Percentiles rank a stretch among this genome's conserved stretches.
These are phyloP conservation scores for Narthecium ossifragum DNA, from an alignment of 106 monocot species.

Conservation along the genomic window DNA sequence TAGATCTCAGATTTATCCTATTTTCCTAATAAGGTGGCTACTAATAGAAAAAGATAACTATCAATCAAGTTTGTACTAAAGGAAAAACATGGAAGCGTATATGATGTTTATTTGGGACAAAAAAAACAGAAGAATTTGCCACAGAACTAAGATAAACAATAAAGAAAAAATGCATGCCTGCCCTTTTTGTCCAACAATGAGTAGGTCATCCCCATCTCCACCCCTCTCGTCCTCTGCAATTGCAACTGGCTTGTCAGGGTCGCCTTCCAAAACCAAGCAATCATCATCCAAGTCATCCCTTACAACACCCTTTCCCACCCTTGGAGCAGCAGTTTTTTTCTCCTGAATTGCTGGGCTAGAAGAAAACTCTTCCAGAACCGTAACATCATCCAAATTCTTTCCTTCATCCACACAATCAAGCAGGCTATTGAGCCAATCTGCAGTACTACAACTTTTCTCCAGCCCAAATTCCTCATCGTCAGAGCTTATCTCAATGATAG, in stretches of 20 bases:
- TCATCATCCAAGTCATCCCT: slow-evolving; percentile 30
- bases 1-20: too few species aligned
- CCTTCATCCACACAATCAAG: neutral
- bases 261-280: slow-evolving; percentile 38
- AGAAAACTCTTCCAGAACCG: slow-evolving; percentile 12
- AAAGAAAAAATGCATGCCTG: slow-evolving; percentile 22
- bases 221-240: neutral
- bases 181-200: slow-evolving; percentile 48
- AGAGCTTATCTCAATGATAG: neutral
- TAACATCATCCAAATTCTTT: neutral
- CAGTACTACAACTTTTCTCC: neutral
- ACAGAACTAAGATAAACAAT: neutral
- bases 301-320: neutral
- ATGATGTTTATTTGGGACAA: too few species aligned
- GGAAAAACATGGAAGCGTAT: too few species aligned
- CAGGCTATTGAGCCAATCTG: neutral
- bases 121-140: too few species aligned
- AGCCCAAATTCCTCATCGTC: neutral
- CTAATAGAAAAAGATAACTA: too few species aligned
- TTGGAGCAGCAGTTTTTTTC: neutral
- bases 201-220: slow-evolving; percentile 32
- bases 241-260: slow-evolving; percentile 30
- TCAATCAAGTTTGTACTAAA: too few species aligned
- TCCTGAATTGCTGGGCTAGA: neutral
- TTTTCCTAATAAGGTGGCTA: too few species aligned